Evolutionary conservation across 1,284 basidiomycete genomes (phyloP), one percentile per base, ranked within the genome.

Genomic region (Austroboletus olivaceoglutinosus): DNA sequence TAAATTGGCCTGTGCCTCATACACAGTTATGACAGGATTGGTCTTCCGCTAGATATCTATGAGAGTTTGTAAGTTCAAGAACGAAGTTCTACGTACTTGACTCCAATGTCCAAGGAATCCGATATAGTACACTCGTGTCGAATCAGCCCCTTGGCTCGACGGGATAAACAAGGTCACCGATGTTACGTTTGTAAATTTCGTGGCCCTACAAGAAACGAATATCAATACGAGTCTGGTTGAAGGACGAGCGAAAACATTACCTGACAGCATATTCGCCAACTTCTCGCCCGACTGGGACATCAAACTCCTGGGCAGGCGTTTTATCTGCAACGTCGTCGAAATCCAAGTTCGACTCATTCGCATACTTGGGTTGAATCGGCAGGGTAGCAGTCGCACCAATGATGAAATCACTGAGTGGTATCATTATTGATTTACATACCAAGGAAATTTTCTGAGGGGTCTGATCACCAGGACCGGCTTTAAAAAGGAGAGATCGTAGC

Each of bases 31-130:
- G 31, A 88, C 73, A 2, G 89, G 85, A 54, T 82, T 78, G 30
- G 73, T 72, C 64, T 84, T 89, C 44, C 82, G 77, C 86, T 90
- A 41, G 27, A 48, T 15, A 11, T 22, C 27, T 52, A 52, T 47
- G 37, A 50, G 34, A 52, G 36, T 36, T 13, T 21, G 22, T 23
- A 13, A n/a, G 34, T 29, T 19, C 31, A 23, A 45, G n/a, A 21
- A 45, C n/a, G 19, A n/a, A 12, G 36, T 29, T 29, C 15, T n/a
- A 18, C 62, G 31, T 62, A 88, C 89, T 75, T 89, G 81, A 48
- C 78, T 80, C 83, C 87, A 91, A 45, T 81, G 76, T 3, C 90
- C 90, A n/a, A 89, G 70, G 63, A 92, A 86, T 10, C 89, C 89
- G 29, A 92, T 60, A 57, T 89, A 92, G 61, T 87, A 90, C 10